These are phyloP conservation scores for Coffea canephora DNA, from an alignment of 257 asterid genomes.

Conservation along the genomic window DNA sequence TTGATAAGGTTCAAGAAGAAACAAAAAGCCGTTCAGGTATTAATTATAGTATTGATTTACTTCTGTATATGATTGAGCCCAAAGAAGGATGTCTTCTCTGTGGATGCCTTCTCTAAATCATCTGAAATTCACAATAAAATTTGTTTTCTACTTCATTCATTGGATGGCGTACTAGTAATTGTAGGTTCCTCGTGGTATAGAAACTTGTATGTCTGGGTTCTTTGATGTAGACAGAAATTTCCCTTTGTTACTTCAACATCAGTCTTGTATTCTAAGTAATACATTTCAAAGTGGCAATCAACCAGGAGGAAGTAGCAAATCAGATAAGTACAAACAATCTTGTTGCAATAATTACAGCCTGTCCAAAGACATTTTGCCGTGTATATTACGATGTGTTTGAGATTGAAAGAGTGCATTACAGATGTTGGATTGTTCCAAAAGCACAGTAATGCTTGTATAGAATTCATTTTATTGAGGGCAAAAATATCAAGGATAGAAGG, in stretches of 20 bases:
- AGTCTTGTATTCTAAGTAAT: too few species aligned
- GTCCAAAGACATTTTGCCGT: not conserved
- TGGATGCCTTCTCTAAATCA: not conserved
- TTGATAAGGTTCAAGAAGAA: constrained; percentile 69
- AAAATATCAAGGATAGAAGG: not conserved
- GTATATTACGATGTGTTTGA: not conserved
- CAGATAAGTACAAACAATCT: not conserved
- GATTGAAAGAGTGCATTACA: not conserved
- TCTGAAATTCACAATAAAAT: not conserved
- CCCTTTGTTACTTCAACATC: not conserved
- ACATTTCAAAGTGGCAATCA: not conserved
- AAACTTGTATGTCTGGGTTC: not conserved
- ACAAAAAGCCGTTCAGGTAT: constrained; percentile 56
- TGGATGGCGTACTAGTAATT: not conserved
- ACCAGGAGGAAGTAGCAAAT: not conserved
- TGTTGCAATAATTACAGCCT: not conserved
- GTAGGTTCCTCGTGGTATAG: not conserved
- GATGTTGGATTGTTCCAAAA: not conserved
- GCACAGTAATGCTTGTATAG: not conserved
- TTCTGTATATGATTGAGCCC: not conserved
- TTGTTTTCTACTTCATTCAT: not conserved
- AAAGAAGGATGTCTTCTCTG: not conserved
- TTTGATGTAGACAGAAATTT: not conserved
- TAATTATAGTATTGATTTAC: not conserved
- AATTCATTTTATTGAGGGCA: not conserved